Base-by-base conservation (phyloP, 257 asterid species). In the Solanum sparsipilum region DNA sequence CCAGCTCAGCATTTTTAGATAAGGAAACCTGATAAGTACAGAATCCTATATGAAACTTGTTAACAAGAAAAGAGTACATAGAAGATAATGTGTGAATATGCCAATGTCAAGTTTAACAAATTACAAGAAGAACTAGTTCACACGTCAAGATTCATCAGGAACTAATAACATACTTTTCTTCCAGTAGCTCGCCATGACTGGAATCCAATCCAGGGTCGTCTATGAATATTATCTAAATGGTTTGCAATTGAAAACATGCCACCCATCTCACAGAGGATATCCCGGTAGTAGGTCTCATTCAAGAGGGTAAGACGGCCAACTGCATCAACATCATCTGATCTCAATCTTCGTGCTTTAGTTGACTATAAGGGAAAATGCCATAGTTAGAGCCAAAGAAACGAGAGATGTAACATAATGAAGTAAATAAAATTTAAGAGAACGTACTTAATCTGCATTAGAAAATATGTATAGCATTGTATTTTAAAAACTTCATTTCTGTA, bases 101-200 rank as follows among this genome's bases (percentile, higher is more conserved):
- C 58, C 44, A 20, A 48, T 31, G 46, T 21, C 44, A 48, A 82
- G 44, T 31, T 46, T 31, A 82, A 82, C 86, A 82, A 76, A 76
- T 82, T 48, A 82, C 31, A 29, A 82, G 70, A 82, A 46, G 41
- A 48, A 81, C 41, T 27, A 29, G 2, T 48, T 48, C 86, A 48
- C 70, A 31, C 29, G 5, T 31, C 12, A 31, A 31, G 86, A 82
- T 48, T 73, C 83, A 86, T 48, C 44, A 81, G 83, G 75, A 87
- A 83, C 70, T 27, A 31, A 27, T 56, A 83, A 83, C 90, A 38
- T 84, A 95, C 99, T 96, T 93, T 93, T 91, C 98, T 94, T 87
- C 96, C 99, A 90, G 98, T 89, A 86, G 99, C 95, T 79, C 93
- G 97, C 99, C 99, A 97, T 87, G 99, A 97, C 94, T 97, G 99